These are phyloP conservation scores for Sporothrix pallida DNA, from an alignment of 2,329 filamentous ascomycete genomes.

Conservation along the genomic window DNA sequence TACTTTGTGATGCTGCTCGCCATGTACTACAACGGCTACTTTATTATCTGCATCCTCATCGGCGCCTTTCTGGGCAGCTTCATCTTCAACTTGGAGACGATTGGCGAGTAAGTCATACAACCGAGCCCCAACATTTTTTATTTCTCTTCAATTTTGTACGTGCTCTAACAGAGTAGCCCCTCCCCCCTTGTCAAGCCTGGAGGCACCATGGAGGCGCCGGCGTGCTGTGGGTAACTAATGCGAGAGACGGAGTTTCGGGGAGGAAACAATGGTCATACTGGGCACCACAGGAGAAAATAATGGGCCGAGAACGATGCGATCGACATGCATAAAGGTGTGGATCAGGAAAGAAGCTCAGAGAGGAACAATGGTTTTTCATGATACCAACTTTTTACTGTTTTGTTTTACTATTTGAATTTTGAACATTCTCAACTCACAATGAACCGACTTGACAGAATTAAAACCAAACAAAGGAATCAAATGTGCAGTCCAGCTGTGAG, in stretches of 20 bases:
- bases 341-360: neutral
- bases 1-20: slow-evolving; percentile 79
- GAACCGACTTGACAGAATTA: neutral
- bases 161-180: neutral
- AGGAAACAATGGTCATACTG: too few relatives aligned
- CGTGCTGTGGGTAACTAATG: neutral
- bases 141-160: neutral
- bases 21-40: slow-evolving; percentile 72
- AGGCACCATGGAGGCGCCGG: neutral
- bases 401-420: slow-evolving; percentile 2
- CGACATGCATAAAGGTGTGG: neutral
- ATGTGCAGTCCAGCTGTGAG: neutral
- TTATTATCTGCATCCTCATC: slow-evolving; percentile 81
- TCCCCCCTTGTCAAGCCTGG: neutral
- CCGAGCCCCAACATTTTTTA: neutral
- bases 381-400: too few relatives aligned
- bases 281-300: neutral
- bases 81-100: slow-evolving; percentile 72
- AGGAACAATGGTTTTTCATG: neutral
- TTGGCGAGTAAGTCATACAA: slow-evolving; percentile 41
- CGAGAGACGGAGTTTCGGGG: neutral
- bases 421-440: neutral
- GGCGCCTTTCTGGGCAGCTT: slow-evolving; percentile 76
- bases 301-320: neutral
- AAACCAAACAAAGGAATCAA: neutral